Evolutionary conservation across 2,329 filamentous ascomycete species (phyloP), one percentile per base, ranked within the genome.

Genomic region (Pseudogymnoascus sp.): DNA sequence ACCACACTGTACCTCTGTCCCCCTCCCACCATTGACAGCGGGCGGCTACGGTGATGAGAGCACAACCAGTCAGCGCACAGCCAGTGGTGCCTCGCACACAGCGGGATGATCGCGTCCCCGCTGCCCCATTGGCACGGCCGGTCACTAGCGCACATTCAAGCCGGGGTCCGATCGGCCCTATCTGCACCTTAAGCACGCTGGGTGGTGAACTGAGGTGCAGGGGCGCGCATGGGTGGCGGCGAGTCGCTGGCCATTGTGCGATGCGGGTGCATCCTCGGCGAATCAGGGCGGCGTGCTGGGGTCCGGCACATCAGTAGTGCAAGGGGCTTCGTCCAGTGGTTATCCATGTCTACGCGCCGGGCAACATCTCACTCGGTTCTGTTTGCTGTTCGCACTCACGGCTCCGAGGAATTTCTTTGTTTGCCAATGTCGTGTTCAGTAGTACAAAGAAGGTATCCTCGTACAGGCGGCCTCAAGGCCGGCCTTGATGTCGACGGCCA

Each of bases 21-120:
- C n/a, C 26, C 26, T 55, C 45, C 45, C 45, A 55, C 45, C 45
- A 55, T 55, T 55, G 45, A 55, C 45, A 55, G 45, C 45, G 45
- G 45, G 45, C 45, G 45, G 45, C 16, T 55, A 55, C n/a, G 26
- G 45, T 55, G 45, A 55, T 33, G 26, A 19, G 26, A 16, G 26
- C 26, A 14, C 45, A 55, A 26, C 45, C 45, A 55, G 45, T 55
- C 45, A 55, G n/a, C 45, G 45, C 16, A n/a, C 45, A 55, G 26
- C 26, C 4, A 11, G 45, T 26, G 26, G 26, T 55, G 45, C 45
- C 26, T 55, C 45, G 26, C 45, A 55, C 45, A n/a, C 26, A 55
- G 45, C 45, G 45, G 45, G 45, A 31, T 55, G 45, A 55, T 55
- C 45, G 45, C 45, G 26, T 55, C 45, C n/a, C 45, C 26, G 45